phyloP scores from a whole-genome alignment of 2,329 filamentous ascomycete species.

The Trichophyton rubrum region DNA sequence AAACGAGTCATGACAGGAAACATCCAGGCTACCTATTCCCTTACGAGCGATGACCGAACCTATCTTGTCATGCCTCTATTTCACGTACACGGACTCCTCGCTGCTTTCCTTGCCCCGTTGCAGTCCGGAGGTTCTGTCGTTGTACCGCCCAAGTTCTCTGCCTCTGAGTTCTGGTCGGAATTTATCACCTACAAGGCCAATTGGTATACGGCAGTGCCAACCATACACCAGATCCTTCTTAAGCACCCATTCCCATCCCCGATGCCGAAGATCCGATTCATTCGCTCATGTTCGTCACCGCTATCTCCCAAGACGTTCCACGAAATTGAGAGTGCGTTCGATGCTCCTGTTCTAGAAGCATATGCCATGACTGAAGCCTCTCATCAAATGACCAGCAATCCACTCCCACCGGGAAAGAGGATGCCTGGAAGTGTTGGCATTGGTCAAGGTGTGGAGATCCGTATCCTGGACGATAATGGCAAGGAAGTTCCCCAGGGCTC shows the following conservation, averaged over 20 bases:
- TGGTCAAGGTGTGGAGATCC: conserved; percentile 70
- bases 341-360: conserved; percentile 72
- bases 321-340: conserved; percentile 61
- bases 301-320: conserved; percentile 71
- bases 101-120: conserved; percentile 66
- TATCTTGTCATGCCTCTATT: conserved; percentile 86
- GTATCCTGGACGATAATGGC: conserved; percentile 59
- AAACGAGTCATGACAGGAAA: conserved; percentile 42
- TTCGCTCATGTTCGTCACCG: conserved; percentile 75
- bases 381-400: conserved; percentile 42
- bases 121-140: conserved; percentile 65
- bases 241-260: conserved; percentile 57
- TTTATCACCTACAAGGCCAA: conserved; percentile 63
- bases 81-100: conserved; percentile 79
- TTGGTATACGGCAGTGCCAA: conserved; percentile 90
- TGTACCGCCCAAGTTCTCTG: conserved; percentile 68
- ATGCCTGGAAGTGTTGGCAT: conserved; percentile 73
- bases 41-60: conserved; percentile 59
- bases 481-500: conserved; percentile 54
- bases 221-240: conserved; percentile 80
- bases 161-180: conserved; percentile 69
- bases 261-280: conserved; percentile 65
- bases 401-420: conserved; percentile 56
- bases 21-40: conserved; percentile 63
- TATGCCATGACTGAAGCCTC: conserved; percentile 90